These are phyloP conservation scores for Malus hybrid DNA, from an alignment of 331 rosid genomes.

Conservation along the genomic window DNA sequence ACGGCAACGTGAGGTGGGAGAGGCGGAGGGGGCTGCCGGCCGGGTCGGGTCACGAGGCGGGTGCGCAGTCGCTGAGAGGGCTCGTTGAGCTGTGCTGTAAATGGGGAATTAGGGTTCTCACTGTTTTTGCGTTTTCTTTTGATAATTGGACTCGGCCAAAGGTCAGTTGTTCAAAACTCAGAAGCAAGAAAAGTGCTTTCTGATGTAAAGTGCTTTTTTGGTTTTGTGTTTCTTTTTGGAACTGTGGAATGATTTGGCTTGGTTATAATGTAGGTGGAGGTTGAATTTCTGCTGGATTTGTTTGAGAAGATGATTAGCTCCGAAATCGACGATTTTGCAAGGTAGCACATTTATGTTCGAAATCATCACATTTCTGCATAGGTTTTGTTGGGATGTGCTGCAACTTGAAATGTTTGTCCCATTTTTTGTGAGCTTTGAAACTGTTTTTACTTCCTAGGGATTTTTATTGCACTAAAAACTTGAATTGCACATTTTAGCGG, in stretches of 20 bases:
- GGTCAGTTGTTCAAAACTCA: slow-evolving; percentile 22
- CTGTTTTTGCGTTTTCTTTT: slow-evolving; percentile 59
- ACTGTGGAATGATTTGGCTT: not conserved
- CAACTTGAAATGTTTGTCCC: not conserved
- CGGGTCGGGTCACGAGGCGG: slow-evolving; percentile 54
- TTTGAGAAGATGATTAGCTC: slow-evolving; percentile 41
- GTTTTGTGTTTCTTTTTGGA: not conserved
- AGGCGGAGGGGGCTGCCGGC: slow-evolving; percentile 29
- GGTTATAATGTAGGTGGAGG: slow-evolving; percentile 46
- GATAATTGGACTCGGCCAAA: slow-evolving; percentile 75
- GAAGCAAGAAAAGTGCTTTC: not conserved
- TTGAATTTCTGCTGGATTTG: slow-evolving; percentile 53
- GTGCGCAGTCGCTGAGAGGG: slow-evolving; percentile 36
- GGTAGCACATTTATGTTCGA: slow-evolving; percentile 19
- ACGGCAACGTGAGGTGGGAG: slow-evolving; percentile 87
- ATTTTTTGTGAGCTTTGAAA: not conserved
- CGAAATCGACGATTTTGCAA: slow-evolving; percentile 31
- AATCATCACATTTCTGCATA: not conserved
- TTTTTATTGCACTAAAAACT: not conserved
- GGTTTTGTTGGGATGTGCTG: not conserved
- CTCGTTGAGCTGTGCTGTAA: slow-evolving; percentile 35
- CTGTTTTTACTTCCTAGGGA: not conserved
- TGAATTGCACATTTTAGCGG: not conserved
- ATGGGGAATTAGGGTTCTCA: slow-evolving; percentile 66
- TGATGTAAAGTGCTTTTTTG: no score